Evolutionary conservation across 2,329 filamentous ascomycete species (phyloP), one percentile per base, ranked within the genome.

Genomic region (Beauveria asiatica): DNA sequence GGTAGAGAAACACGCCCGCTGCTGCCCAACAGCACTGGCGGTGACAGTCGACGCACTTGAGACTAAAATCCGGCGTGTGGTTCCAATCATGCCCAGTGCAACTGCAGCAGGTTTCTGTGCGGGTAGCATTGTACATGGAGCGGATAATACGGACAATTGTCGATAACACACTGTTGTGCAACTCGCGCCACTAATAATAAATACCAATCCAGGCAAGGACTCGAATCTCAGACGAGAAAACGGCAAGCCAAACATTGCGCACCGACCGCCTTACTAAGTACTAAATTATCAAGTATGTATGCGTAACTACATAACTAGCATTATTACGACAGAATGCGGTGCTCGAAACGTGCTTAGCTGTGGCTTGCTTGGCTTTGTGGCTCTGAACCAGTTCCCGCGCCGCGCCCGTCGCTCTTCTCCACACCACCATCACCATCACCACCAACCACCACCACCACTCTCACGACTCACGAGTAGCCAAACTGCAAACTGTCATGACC

Each of bases 401-500:
- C 53, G 17, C 17, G 41, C 48, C 48, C 48, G 48, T 27, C 37
- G 37, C 56, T 51, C 48, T 57, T 37, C 56, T 59, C 56, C 56
- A 59, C 56, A 59, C 56, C 56, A 59, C 25, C 46, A 55, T n/a
- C 53, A 55, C 41, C 27, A n/a, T n/a, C n/a, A n/a, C n/a, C n/a
- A n/a, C n/a, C n/a, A n/a, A n/a, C n/a, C n/a, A n/a, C n/a, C n/a
- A n/a, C n/a, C n/a, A n/a, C n/a, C n/a, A n/a, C n/a, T n/a, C n/a
- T n/a, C n/a, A n/a, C n/a, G n/a, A n/a, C 33, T 42, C 39, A 59
- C 37, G 33, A 58, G 46, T 16, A 50, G 56, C 46, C 46, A 52
- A 59, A 59, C 56, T 21, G 39, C 46, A 52, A 59, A 59, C 56
- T 21, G 39, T 33, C 56, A 45, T 59, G 39, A 59, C 56, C 56